Conservation (phyloP, 768 basidiomycete genomes). For the Agrocybe pediades region DNA sequence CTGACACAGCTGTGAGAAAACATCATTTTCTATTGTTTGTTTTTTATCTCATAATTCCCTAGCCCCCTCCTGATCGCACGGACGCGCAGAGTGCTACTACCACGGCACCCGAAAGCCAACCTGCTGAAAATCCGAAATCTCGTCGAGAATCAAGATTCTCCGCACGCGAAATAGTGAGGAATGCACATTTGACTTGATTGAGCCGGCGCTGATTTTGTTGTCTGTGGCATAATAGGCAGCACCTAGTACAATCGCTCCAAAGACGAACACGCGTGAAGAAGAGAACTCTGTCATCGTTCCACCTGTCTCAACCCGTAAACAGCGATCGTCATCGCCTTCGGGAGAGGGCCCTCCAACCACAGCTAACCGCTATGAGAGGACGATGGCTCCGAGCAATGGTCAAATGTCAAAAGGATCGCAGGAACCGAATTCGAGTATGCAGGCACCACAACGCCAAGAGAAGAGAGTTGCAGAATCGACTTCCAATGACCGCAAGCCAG, state of each 20-base stretch:
- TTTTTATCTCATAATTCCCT: neutral
- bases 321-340: conserved; percentile 29
- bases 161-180: conserved; percentile 4
- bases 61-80: too few species aligned
- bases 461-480: too few species aligned
- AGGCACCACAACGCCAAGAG: neutral
- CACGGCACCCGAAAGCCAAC: too few species aligned
- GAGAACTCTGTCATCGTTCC: neutral
- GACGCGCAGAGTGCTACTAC: too few species aligned
- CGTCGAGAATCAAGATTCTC: conserved; percentile 10
- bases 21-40: neutral
- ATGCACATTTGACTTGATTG: too few species aligned
- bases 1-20: neutral
- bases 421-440: neutral
- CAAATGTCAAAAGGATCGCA: neutral
- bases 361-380: too few species aligned
- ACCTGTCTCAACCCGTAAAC: neutral
- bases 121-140: conserved; percentile 1
- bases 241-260: conserved; percentile 28
- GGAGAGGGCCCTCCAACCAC: conserved; percentile 23
- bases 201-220: too few species aligned
- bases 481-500: neutral
- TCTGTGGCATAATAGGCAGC: conserved; percentile 19
- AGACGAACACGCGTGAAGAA: too few species aligned
- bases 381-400: neutral